phyloP scores from a whole-genome alignment of 2,329 filamentous ascomycete genomes.

The Stemphylium lycopersici region DNA sequence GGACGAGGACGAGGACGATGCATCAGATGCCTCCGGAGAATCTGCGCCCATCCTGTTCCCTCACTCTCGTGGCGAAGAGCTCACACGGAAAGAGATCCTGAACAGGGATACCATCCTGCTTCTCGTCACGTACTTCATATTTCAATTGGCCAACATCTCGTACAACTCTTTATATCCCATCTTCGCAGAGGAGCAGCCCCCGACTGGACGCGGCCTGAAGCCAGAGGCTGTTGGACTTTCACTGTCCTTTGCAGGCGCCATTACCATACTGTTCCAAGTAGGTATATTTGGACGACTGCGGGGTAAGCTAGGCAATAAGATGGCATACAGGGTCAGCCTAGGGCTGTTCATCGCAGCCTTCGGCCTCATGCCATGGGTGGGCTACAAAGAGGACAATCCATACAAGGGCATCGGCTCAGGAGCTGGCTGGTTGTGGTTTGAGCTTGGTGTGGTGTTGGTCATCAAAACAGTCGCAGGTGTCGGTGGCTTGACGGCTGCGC shows the following conservation, averaged over 20 bases:
- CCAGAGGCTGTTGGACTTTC: slow-evolving; percentile 85
- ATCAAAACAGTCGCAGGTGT: slow-evolving; percentile 91
- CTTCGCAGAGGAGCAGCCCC: slow-evolving; percentile 77
- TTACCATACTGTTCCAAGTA: slow-evolving; percentile 90
- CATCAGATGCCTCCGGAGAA: slow-evolving; percentile 41
- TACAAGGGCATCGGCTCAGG: slow-evolving; percentile 63
- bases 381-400: slow-evolving; percentile 68
- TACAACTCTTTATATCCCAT: slow-evolving; percentile 97
- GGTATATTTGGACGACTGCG: slow-evolving; percentile 82
- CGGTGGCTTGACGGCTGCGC: slow-evolving; percentile 85
- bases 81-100: slow-evolving; percentile 66
- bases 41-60: slow-evolving; percentile 51
- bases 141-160: slow-evolving; percentile 90
- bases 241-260: slow-evolving; percentile 79
- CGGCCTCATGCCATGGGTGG: slow-evolving; percentile 86
- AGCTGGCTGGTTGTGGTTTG: slow-evolving; percentile 74
- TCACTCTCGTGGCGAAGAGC: slow-evolving; percentile 47
- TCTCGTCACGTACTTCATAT: slow-evolving; percentile 85
- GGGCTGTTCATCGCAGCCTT: slow-evolving; percentile 83
- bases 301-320: slow-evolving; percentile 80
- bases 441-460: slow-evolving; percentile 80
- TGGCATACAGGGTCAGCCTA: slow-evolving; percentile 79
- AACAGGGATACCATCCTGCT: slow-evolving; percentile 83
- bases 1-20: slow-evolving; percentile 54
- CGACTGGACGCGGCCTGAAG: slow-evolving; percentile 75